A percentile compares a stretch with the other conserved stretches of the same genome.
phyloP scores from a whole-genome alignment of 768 basidiomycete genomes.

The Boletus speciosus region DNA sequence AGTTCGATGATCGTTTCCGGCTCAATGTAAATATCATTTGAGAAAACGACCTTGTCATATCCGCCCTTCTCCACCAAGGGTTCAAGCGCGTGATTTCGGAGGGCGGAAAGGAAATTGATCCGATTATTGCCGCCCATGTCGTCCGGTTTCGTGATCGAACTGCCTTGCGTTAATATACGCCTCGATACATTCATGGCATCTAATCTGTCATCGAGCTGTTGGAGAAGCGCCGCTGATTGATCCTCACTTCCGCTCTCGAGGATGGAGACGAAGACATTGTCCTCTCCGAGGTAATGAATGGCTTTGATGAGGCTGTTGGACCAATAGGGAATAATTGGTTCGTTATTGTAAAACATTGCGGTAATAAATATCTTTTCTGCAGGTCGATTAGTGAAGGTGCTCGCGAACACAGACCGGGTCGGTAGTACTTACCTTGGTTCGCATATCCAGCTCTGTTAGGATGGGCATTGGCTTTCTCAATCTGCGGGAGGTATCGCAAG shows the following conservation, averaged over 20 bases:
- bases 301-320: constrained; percentile 31
- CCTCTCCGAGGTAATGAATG: constrained; percentile 38
- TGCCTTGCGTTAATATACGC: constrained; percentile 13
- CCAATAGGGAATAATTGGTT: constrained; percentile 39
- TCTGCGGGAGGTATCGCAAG: constrained; percentile 11
- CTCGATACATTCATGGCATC: constrained; percentile 8
- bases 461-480: constrained; percentile 11
- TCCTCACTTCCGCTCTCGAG: constrained; percentile 36
- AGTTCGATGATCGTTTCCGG: constrained; percentile 40
- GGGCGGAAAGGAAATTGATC: constrained; percentile 13
- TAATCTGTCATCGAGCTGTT: constrained; percentile 7
- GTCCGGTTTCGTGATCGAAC: constrained; percentile 4
- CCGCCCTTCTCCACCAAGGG: constrained; percentile 36
- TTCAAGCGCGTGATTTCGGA: constrained; percentile 42
- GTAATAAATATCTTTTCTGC: constrained; percentile 19
- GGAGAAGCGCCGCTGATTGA: constrained; percentile 8
- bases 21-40: constrained; percentile 41
- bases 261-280: constrained; percentile 42
- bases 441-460: constrained; percentile 14
- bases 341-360: constrained; percentile 41
- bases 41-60: constrained; percentile 39
- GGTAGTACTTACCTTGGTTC: constrained; percentile 7
- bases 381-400: neutral
- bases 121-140: neutral
- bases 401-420: too few species aligned